Conservation (phyloP, 371 early-diverging fungal genomes). For the Rhizopus delemar region DNA sequence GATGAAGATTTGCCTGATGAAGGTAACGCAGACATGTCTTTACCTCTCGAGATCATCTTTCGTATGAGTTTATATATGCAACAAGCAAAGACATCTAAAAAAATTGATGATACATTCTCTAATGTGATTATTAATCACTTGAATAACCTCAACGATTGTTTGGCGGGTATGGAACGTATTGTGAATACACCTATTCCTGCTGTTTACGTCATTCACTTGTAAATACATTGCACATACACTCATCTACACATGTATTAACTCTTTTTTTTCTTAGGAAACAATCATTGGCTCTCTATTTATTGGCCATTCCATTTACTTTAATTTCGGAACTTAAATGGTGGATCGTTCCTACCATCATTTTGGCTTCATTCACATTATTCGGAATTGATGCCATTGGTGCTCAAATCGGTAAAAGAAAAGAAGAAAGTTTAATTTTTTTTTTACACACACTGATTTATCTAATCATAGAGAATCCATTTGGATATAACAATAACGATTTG, state of each 20-base stretch:
- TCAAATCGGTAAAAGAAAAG: constrained; percentile 28
- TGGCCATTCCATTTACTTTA: constrained; percentile 72
- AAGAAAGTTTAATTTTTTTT: background rate
- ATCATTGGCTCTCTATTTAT: constrained; percentile 64
- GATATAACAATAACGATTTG: constrained; percentile 57
- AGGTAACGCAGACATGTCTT: constrained; percentile 47
- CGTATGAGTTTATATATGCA: constrained; percentile 57
- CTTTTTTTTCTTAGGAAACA: constrained; percentile 51
- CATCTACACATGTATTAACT: background rate
- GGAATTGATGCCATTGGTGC: constrained; percentile 73
- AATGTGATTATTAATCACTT: constrained; percentile 53
- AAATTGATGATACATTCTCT: constrained; percentile 54
- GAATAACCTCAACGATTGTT: constrained; percentile 62
- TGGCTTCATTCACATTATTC: constrained; percentile 70
- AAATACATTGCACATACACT: constrained; percentile 16
- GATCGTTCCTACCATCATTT: constrained; percentile 60
- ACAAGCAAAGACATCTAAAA: constrained; percentile 45
- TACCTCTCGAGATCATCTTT: constrained; percentile 63
- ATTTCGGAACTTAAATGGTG: constrained; percentile 54
- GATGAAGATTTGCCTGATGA: constrained; percentile 51
- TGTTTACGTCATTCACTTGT: constrained; percentile 77
- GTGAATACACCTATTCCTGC: constrained; percentile 78
- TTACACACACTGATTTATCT: constrained; percentile 8
- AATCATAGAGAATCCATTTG: constrained; percentile 69
- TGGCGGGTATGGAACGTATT: constrained; percentile 74